phyloP scores from a whole-genome alignment of 169 alveolate species.

The Toxoplasma gondii region DNA sequence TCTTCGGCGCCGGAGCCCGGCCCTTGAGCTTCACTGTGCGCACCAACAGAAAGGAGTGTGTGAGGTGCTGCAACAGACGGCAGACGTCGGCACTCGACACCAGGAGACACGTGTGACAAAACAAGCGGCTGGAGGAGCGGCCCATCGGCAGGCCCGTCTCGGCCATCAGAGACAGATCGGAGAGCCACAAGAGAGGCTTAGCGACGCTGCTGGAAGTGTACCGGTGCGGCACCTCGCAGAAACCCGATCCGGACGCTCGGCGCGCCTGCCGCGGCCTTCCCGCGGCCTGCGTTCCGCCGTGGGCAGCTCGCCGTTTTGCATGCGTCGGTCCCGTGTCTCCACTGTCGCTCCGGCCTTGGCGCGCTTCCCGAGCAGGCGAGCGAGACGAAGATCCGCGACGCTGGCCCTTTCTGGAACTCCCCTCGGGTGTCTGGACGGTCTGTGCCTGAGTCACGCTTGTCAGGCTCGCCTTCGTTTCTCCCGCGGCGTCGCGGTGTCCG shows the following conservation, averaged over 20 bases:
- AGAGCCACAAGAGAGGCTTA: conserved; percentile 9
- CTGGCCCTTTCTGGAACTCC: not conserved
- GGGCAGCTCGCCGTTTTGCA: no score
- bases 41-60: not conserved
- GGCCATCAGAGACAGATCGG: conserved; percentile 11
- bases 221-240: not conserved
- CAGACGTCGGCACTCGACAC: conserved; percentile 7
- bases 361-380: not conserved
- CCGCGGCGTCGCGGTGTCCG: not conserved
- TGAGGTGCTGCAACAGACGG: not conserved
- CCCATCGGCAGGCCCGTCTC: not conserved
- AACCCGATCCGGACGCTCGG: no score
- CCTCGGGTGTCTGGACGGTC: no score
- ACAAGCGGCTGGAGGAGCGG: not conserved
- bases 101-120: conserved; percentile 7
- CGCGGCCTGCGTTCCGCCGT: no score
- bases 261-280: no score
- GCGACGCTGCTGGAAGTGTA: not conserved
- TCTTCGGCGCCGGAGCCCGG: not conserved
- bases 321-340: no score
- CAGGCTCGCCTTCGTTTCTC: no score
- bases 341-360: no score
- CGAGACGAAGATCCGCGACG: not conserved
- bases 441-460: no score
- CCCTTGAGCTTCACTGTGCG: not conserved